These are phyloP conservation scores for Pachysandra terminalis DNA, from an alignment of 164 flowering plant species.

Conservation along the genomic window DNA sequence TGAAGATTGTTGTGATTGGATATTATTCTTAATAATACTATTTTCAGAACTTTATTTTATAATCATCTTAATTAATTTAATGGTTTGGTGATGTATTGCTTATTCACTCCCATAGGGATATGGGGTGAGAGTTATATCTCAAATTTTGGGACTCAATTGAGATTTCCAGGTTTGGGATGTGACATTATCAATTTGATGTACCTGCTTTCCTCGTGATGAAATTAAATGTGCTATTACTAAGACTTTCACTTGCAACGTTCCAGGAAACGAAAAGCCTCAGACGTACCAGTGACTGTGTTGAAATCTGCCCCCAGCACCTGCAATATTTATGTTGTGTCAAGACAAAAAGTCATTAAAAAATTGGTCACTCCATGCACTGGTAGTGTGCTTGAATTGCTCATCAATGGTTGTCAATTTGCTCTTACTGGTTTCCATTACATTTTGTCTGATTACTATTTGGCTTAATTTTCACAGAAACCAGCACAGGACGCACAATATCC, in stretches of 20 bases:
- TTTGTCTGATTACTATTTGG: neutral
- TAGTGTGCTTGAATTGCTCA: conserved; percentile 29
- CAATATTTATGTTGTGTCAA: conserved; percentile 55
- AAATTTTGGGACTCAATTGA: no score
- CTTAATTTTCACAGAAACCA: conserved; percentile 24
- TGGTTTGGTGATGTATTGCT: no score
- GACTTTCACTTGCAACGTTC: neutral
- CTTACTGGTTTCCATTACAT: no score
- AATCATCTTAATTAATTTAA: no score
- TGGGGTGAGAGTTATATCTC: no score
- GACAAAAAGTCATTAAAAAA: conserved; percentile 33
- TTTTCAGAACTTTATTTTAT: no score
- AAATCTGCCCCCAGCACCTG: conserved; percentile 55
- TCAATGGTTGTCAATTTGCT: neutral
- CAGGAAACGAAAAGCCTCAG: conserved; percentile 58
- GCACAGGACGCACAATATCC: conserved; percentile 6
- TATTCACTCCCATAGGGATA: no score
- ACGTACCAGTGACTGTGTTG: conserved; percentile 48
- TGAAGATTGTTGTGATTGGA: no score
- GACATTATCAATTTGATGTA: conserved; percentile 41
- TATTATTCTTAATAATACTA: no score
- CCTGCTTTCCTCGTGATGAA: neutral
- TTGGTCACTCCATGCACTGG: conserved; percentile 20
- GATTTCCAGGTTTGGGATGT: no score
- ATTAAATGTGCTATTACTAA: neutral